A percentile compares a stretch with the other conserved stretches of the same genome.
phyloP scores from a whole-genome alignment of 2,329 filamentous ascomycete genomes.

The Rutstroemia sp. region DNA sequence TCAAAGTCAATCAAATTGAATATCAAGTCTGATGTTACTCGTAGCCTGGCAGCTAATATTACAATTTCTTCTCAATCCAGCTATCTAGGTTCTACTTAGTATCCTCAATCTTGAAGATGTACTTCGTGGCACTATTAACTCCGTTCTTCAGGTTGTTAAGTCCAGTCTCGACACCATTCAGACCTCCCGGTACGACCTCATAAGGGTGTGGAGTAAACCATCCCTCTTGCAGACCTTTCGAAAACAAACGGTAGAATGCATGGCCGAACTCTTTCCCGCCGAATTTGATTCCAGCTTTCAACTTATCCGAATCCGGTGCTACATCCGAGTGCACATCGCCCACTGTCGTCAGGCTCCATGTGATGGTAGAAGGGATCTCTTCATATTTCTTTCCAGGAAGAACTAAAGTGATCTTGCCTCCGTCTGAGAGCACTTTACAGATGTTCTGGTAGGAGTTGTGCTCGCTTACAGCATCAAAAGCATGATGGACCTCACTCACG shows the following conservation, averaged over 20 bases:
- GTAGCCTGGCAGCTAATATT: background rate
- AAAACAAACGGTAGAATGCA: slow-evolving; percentile 22
- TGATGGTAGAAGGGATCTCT: slow-evolving; percentile 24
- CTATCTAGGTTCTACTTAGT: slow-evolving; percentile 14
- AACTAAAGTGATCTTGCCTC: slow-evolving; percentile 33
- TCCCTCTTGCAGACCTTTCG: slow-evolving; percentile 39
- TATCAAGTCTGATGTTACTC: background rate
- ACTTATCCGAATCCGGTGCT: slow-evolving; percentile 7
- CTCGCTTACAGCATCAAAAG: slow-evolving; percentile 25
- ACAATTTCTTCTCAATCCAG: background rate
- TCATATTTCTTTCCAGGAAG: slow-evolving; percentile 37
- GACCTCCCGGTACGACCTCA: slow-evolving; percentile 43
- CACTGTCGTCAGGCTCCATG: slow-evolving; percentile 17
- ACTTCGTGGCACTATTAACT: slow-evolving; percentile 56
- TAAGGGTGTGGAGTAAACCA: slow-evolving; percentile 43
- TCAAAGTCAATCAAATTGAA: background rate
- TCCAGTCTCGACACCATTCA: slow-evolving; percentile 41
- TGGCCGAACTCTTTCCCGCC: slow-evolving; percentile 22
- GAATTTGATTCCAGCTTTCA: slow-evolving; percentile 17
- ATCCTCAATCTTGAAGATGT: slow-evolving; percentile 41
- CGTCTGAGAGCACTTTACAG: slow-evolving; percentile 18
- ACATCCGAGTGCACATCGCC: slow-evolving; percentile 17
- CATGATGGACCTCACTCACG: slow-evolving; percentile 20
- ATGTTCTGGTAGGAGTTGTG: slow-evolving; percentile 25
- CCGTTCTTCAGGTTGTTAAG: slow-evolving; percentile 50